Evolutionary conservation across 768 basidiomycete species (phyloP).

Genomic region (Amanita pseudoporphyria): DNA sequence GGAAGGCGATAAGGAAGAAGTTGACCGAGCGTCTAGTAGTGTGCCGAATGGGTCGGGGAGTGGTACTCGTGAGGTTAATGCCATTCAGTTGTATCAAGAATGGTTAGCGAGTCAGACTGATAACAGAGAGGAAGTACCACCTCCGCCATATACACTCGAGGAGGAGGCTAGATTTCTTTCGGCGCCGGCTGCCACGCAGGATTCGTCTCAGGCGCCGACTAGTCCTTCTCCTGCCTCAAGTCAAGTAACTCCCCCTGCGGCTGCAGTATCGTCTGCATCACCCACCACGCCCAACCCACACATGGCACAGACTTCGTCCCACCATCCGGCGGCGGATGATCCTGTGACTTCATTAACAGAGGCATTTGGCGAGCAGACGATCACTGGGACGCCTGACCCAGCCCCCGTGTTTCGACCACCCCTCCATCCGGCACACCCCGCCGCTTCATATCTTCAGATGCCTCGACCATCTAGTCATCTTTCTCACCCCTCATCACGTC

Average conservation of each 20-base stretch:
- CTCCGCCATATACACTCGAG: slow-evolving; percentile 61
- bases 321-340: not conserved
- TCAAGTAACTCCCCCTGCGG: slow-evolving; percentile 5
- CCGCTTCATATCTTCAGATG: not conserved
- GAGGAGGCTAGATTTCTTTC: slow-evolving; percentile 19
- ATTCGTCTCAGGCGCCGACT: slow-evolving; percentile 3
- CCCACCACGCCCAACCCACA: slow-evolving; percentile 1
- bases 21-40: slow-evolving; percentile 25
- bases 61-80: slow-evolving; percentile 1
- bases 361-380: slow-evolving; percentile 27
- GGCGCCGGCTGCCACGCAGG: not conserved
- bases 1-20: slow-evolving; percentile 21
- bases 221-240: not conserved
- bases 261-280: slow-evolving; percentile 7
- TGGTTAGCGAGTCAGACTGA: slow-evolving; percentile 39
- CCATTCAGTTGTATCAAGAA: slow-evolving; percentile 31
- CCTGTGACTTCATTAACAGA: slow-evolving; percentile 22
- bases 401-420: slow-evolving; percentile 20
- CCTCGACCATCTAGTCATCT: not conserved
- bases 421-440: slow-evolving; percentile 20
- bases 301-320: not conserved
- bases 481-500: not conserved
- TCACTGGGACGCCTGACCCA: slow-evolving; percentile 16
- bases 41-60: slow-evolving; percentile 12
- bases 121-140: slow-evolving; percentile 43